These are phyloP conservation scores for Limtongozyma cylindracea DNA, from an alignment of 805 yeast species.

Conservation along the genomic window DNA sequence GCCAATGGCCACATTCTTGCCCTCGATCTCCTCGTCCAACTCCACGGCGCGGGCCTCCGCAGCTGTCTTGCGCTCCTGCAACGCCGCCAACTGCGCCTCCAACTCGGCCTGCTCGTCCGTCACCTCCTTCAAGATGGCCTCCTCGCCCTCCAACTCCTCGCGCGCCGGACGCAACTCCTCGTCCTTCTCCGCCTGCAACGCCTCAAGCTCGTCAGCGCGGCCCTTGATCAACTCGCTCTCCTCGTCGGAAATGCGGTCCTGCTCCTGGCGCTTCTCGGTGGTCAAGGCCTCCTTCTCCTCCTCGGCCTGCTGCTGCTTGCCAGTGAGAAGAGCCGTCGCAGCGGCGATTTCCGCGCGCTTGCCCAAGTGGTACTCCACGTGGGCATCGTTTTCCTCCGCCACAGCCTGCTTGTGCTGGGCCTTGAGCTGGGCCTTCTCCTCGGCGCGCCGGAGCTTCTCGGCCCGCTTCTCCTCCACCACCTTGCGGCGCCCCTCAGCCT, in stretches of 20 bases:
- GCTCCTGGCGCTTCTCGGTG: constrained; percentile 19
- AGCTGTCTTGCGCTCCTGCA: too few relatives aligned
- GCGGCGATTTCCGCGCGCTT: too few relatives aligned
- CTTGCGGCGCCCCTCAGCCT: constrained; percentile 3
- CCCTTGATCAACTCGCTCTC: constrained; percentile 17
- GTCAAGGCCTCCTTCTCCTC: constrained; percentile 16
- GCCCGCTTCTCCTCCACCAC: too few relatives aligned
- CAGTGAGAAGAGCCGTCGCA: too few relatives aligned
- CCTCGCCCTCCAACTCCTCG: constrained; percentile 23
- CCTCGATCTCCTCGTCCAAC: too few relatives aligned
- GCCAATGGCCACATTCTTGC: too few relatives aligned
- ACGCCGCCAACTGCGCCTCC: too few relatives aligned
- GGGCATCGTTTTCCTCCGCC: constrained; percentile 7
- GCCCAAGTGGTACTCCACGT: constrained; percentile 8
- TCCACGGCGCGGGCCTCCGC: too few relatives aligned
- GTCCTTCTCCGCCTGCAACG: constrained; percentile 25
- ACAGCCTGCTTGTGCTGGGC: constrained; percentile 9
- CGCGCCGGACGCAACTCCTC: constrained; percentile 26
- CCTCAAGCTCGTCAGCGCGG: constrained; percentile 18
- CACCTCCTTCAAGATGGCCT: constrained; percentile 15
- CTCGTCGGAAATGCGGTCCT: constrained; percentile 15
- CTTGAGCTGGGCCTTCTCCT: constrained; percentile 11
- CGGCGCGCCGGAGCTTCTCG: constrained; percentile 10
- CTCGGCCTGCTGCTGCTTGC: too few relatives aligned
- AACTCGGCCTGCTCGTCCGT: too few relatives aligned